Evolutionary conservation across 768 basidiomycete species (phyloP).

Genomic region (Tricholoma furcatifolium): DNA sequence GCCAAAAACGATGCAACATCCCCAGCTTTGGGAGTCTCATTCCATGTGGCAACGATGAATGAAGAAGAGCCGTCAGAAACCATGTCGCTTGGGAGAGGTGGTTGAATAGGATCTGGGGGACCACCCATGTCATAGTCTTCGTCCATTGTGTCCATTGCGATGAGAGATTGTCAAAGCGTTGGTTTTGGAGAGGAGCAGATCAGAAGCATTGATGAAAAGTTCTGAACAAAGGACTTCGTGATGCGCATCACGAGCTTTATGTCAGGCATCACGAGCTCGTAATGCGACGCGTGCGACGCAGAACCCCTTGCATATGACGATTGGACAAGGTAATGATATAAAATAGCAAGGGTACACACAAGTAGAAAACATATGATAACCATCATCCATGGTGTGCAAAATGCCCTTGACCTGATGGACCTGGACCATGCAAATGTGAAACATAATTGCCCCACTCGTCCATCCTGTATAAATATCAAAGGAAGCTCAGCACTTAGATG

Average conservation of each 20-base stretch:
- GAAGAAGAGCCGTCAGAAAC: slow-evolving; percentile 12
- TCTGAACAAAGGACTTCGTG: no score
- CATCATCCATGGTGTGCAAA: slow-evolving; percentile 3
- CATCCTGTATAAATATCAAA: slow-evolving; percentile 24
- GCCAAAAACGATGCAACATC: slow-evolving; percentile 27
- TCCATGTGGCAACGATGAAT: slow-evolving; percentile 22
- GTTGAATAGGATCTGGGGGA: slow-evolving; percentile 5
- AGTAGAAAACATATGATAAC: neutral
- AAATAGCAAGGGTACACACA: neutral
- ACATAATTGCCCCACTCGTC: slow-evolving; percentile 45
- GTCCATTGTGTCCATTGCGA: neutral
- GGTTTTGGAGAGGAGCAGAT: neutral
- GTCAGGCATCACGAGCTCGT: neutral
- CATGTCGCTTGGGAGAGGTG: slow-evolving; percentile 15
- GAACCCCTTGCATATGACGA: no score
- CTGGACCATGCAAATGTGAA: slow-evolving; percentile 29
- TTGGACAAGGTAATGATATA: neutral
- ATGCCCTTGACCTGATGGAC: neutral
- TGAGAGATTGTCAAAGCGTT: neutral
- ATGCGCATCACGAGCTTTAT: neutral
- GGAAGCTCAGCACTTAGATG: neutral
- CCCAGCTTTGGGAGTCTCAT: slow-evolving; percentile 21
- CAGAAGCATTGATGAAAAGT: neutral
- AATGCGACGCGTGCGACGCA: neutral
- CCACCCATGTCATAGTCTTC: slow-evolving; percentile 16